These are phyloP conservation scores for Microbotryum saponariae DNA, from an alignment of 1,284 basidiomycete genomes.

Conservation along the genomic window DNA sequence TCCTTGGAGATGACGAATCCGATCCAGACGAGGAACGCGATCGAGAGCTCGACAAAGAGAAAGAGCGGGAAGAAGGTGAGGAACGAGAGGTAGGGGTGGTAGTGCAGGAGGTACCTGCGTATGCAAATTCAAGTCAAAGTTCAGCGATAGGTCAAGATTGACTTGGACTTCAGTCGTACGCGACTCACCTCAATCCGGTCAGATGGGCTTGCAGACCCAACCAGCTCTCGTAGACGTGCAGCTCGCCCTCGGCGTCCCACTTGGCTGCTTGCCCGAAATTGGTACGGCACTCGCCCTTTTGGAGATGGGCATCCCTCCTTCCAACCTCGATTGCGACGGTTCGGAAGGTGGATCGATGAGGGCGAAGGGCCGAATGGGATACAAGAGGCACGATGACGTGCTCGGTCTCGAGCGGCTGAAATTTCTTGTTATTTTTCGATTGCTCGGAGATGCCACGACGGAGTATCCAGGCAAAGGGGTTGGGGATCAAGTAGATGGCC, in stretches of 20 bases:
- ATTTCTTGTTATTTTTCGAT: too few relatives aligned
- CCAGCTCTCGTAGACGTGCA: conserved; percentile 21
- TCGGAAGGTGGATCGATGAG: not conserved
- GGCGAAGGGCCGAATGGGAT: conserved; percentile 3
- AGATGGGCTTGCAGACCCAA: conserved; percentile 17
- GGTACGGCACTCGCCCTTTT: not conserved
- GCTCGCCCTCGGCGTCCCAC: conserved; percentile 3
- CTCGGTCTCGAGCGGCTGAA: conserved; percentile 1
- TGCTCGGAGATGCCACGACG: too few relatives aligned
- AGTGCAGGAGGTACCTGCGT: conserved; percentile 19
- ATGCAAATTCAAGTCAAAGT: not conserved
- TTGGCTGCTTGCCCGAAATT: not conserved
- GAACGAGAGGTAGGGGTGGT: conserved; percentile 20
- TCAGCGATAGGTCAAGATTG: too few relatives aligned
- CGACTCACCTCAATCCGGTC: conserved; percentile 10
- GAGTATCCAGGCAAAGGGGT: not conserved
- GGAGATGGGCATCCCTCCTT: not conserved
- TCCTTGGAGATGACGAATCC: conserved; percentile 2
- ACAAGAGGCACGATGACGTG: conserved; percentile 6
- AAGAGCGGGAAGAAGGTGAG: conserved; percentile 16
- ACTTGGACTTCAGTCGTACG: not conserved
- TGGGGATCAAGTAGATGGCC: not conserved
- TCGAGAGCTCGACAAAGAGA: conserved; percentile 10
- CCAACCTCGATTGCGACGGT: not conserved
- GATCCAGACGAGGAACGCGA: conserved; percentile 14